These are phyloP conservation scores for Ustilago trichophora DNA, from an alignment of 1,284 basidiomycete genomes.

Conservation along the genomic window DNA sequence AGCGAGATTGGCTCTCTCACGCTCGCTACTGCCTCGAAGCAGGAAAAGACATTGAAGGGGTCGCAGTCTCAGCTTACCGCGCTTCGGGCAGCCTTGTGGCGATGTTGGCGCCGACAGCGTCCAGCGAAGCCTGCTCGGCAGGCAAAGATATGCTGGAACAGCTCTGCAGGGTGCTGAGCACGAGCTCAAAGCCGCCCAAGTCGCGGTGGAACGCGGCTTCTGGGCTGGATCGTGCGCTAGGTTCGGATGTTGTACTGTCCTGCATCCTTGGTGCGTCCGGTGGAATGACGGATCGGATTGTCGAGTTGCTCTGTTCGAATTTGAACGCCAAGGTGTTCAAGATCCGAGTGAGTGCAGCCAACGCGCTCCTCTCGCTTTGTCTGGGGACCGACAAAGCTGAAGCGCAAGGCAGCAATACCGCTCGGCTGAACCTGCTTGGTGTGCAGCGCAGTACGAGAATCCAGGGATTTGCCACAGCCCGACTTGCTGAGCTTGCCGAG, in stretches of 20 bases:
- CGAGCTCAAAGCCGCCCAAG: slow-evolving; percentile 35
- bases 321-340: slow-evolving; percentile 32
- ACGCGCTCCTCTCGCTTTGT: slow-evolving; percentile 21
- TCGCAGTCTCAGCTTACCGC: slow-evolving; percentile 32
- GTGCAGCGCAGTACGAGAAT: slow-evolving; percentile 4
- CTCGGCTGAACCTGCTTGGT: slow-evolving; percentile 7
- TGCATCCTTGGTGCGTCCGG: not conserved
- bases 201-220: slow-evolving; percentile 40
- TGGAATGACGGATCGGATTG: slow-evolving; percentile 8
- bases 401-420: too few species aligned
- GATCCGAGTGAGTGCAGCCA: slow-evolving; percentile 18
- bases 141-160: slow-evolving; percentile 10
- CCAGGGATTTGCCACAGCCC: slow-evolving; percentile 1
- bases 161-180: slow-evolving; percentile 21
- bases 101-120: not conserved
- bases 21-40: slow-evolving; percentile 31
- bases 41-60: slow-evolving; percentile 29
- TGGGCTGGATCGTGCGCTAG: slow-evolving; percentile 28
- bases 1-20: slow-evolving; percentile 4
- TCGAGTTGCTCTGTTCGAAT: slow-evolving; percentile 13
- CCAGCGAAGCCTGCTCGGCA: not conserved
- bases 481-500: slow-evolving; percentile 12
- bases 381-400: not conserved
- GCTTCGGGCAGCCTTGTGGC: slow-evolving; percentile 24
- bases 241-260: slow-evolving; percentile 7